Evolutionary conservation across 2,329 filamentous ascomycete species (phyloP), one percentile per base, ranked within the genome.

Genomic region (Dothideomycetes sp.): DNA sequence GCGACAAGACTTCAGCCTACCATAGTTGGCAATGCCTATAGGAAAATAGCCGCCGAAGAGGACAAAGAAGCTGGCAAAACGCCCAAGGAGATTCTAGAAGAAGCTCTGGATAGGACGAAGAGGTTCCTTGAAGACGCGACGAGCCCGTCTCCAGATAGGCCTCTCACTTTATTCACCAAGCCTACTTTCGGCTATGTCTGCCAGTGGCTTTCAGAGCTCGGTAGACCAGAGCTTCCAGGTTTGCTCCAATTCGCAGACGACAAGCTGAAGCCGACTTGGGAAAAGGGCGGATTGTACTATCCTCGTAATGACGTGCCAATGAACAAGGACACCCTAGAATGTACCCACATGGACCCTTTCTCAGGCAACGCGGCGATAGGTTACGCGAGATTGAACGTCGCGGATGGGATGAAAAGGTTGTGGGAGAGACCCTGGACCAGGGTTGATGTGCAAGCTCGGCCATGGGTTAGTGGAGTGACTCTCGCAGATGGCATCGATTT

Each of bases 361-460:
- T 49, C 58, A 0, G 58, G 62, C 0, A 63, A 65, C 41, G 52
- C 52, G 1, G 52, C 47, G 0, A 55, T 64, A 40, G 59, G 52
- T 1, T 64, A 64, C 34, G 52, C 52, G 4, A 45, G 60, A 15
- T 44, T 63, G 15, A 62, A 64, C 41, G 54, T 63, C 9, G 38
- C 47, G 4, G 52, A 61, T 42, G 61, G 62, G 10, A 55, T 57
- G 49, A 55, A 51, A 45, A 56, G 40, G 29, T 57, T 61, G 51
- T 64, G 50, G 48, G 56, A 58, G 19, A 15, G 41, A n/a, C 56
- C 58, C 1, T 59, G 56, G 52, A 51, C 47, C 0, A 38, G 36
- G 11, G 49, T 55, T 11, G 43, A 50, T 8, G 31, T 55, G 40
- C 11, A 53, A 53, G n/a, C 52, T 50, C 19, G 57, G 51, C 45